Evolutionary conservation across 2,329 filamentous ascomycete species (phyloP).

Genomic region (Rutstroemia sp.): DNA sequence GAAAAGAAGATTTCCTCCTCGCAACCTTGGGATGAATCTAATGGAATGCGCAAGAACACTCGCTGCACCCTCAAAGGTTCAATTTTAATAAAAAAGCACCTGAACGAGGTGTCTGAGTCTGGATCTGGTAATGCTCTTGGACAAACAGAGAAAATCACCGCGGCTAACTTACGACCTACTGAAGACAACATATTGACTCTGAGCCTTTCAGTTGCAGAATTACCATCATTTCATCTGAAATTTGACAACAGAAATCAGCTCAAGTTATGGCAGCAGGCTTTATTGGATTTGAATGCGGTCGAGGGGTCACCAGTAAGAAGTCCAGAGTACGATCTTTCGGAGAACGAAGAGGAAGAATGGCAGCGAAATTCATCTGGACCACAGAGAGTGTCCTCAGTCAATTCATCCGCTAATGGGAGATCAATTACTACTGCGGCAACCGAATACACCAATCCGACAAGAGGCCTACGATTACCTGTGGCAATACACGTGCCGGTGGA

Average conservation of each 20-base stretch:
- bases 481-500: slow-evolving; percentile 81
- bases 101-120: slow-evolving; percentile 77
- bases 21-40: slow-evolving; percentile 60
- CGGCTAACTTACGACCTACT: slow-evolving; percentile 31
- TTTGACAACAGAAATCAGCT: slow-evolving; percentile 80
- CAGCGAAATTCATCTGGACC: slow-evolving; percentile 46
- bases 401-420: slow-evolving; percentile 75
- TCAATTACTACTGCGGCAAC: slow-evolving; percentile 85
- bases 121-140: slow-evolving; percentile 38
- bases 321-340: slow-evolving; percentile 75
- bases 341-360: slow-evolving; percentile 85
- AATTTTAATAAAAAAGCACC: slow-evolving; percentile 95
- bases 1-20: slow-evolving; percentile 68
- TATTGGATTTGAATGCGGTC: slow-evolving; percentile 73
- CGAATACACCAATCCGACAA: slow-evolving; percentile 70
- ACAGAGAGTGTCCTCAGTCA: slow-evolving; percentile 73
- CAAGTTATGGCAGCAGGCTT: slow-evolving; percentile 82
- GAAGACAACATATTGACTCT: slow-evolving; percentile 84
- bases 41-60: slow-evolving; percentile 53
- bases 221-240: slow-evolving; percentile 88
- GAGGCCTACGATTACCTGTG: slow-evolving; percentile 31
- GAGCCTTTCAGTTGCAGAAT: slow-evolving; percentile 81
- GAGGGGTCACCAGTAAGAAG: slow-evolving; percentile 57
- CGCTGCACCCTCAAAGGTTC: slow-evolving; percentile 92
- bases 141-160: slow-evolving; percentile 27